Evolutionary conservation across 495 filamentous ascomycete species (phyloP).

Genomic region (Penicillium chermesinum): DNA sequence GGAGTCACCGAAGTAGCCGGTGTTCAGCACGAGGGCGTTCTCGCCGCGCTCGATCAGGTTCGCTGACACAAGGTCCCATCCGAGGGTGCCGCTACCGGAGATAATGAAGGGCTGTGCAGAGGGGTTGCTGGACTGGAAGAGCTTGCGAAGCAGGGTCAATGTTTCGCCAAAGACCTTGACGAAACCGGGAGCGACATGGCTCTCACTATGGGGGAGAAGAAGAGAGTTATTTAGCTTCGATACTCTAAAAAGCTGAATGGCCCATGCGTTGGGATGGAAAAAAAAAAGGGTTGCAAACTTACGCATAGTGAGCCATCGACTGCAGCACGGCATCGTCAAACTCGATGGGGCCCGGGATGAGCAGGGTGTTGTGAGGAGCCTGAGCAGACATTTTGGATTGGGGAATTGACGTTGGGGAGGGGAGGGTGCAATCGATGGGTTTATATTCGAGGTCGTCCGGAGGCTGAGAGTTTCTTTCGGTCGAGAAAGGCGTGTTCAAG

Average conservation of each 20-base stretch:
- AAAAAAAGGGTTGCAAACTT: conserved; percentile 20
- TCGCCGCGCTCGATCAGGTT: conserved; percentile 86
- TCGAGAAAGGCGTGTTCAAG: conserved; percentile 64
- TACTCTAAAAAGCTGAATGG: too few species aligned
- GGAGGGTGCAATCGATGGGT: conserved; percentile 39
- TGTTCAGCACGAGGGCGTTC: conserved; percentile 86
- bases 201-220: conserved; percentile 56
- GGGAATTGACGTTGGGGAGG: conserved; percentile 16
- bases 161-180: conserved; percentile 88
- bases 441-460: conserved; percentile 57
- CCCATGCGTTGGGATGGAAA: background rate
- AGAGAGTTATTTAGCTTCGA: background rate
- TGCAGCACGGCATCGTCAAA: conserved; percentile 96
- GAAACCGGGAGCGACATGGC: conserved; percentile 83
- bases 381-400: conserved; percentile 64
- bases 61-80: conserved; percentile 91
- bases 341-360: conserved; percentile 96
- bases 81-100: conserved; percentile 89
- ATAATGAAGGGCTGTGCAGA: conserved; percentile 86
- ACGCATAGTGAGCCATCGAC: conserved; percentile 96
- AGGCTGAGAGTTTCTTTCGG: conserved; percentile 50
- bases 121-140: conserved; percentile 82
- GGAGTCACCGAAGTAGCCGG: conserved; percentile 94
- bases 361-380: conserved; percentile 71
- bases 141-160: conserved; percentile 78